These are phyloP conservation scores for Solanum stenotomum DNA, from an alignment of 257 asterid species.

Conservation along the genomic window DNA sequence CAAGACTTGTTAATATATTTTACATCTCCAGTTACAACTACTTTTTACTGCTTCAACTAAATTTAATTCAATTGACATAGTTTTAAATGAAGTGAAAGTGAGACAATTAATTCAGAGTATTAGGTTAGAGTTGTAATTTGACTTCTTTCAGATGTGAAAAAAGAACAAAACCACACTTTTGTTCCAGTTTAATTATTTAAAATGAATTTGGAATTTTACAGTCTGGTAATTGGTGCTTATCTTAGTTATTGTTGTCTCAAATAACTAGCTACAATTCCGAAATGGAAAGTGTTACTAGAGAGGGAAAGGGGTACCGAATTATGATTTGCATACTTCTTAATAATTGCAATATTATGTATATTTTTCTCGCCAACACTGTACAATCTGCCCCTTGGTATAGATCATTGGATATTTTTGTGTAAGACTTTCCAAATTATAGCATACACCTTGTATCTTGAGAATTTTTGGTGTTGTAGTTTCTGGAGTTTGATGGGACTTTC, in stretches of 20 bases:
- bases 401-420: not conserved
- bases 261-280: not conserved
- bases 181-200: not conserved
- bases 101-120: not conserved
- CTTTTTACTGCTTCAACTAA: not conserved
- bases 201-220: not conserved
- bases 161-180: not conserved
- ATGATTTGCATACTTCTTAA: not conserved
- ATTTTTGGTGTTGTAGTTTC: not conserved
- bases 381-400: not conserved
- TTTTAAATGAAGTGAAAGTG: not conserved
- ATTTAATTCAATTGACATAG: not conserved
- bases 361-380: not conserved
- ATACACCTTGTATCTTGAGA: not conserved
- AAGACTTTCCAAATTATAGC: not conserved
- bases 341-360: not conserved
- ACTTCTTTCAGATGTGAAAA: not conserved
- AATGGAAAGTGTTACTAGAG: not conserved
- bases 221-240: not conserved
- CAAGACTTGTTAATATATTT: not conserved
- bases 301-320: not conserved
- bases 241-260: not conserved
- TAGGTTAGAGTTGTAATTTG: not conserved
- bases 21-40: not conserved
- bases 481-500: not conserved